Conservation (phyloP, 257 asterid species). For the Dorcoceras hygrometricum region DNA sequence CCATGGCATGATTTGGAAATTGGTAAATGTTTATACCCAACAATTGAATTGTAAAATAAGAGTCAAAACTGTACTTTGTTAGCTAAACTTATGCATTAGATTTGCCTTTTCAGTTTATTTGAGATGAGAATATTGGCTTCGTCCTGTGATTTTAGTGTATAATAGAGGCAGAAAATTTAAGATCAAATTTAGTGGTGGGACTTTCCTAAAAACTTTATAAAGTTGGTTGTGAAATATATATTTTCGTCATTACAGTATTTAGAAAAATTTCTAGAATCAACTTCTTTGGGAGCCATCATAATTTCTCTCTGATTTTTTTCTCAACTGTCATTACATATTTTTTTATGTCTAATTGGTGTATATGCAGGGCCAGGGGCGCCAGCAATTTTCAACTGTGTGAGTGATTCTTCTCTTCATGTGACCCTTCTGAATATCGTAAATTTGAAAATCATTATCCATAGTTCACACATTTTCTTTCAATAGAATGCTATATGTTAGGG, state of each 20-base stretch:
- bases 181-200: neutral
- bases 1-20: slow-evolving; percentile 98
- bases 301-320: neutral
- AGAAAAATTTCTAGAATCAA: neutral
- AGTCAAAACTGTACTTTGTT: no score
- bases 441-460: neutral
- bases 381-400: slow-evolving; percentile 71
- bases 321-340: neutral
- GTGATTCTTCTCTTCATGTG: slow-evolving; percentile 28
- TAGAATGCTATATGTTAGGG: neutral
- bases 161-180: neutral
- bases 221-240: neutral
- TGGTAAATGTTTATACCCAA: slow-evolving; percentile 37
- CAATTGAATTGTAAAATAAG: neutral
- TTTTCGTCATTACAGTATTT: neutral
- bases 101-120: neutral
- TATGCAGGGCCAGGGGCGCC: slow-evolving; percentile 98
- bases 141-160: no score
- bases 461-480: slow-evolving; percentile 1
- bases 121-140: neutral
- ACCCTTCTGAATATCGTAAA: neutral
- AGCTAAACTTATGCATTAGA: no score
- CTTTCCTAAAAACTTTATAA: neutral
- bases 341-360: slow-evolving; percentile 15
- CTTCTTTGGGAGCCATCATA: neutral